Conservation (phyloP, 2,329 filamentous ascomycete species). For the Thelonectria blattea region DNA sequence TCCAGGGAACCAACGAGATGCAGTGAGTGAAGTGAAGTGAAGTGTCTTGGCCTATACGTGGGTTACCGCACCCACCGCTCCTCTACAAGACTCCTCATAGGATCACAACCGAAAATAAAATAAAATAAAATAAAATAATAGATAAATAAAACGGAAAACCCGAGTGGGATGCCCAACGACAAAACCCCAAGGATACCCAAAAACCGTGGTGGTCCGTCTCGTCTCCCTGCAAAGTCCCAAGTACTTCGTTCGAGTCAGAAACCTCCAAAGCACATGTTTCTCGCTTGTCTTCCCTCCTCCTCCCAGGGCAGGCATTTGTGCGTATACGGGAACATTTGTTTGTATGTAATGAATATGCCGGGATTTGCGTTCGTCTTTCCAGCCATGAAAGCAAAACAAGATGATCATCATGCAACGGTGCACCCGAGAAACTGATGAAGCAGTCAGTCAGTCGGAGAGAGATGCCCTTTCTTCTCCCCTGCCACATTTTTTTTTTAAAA, state of each 20-base stretch:
- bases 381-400: background rate
- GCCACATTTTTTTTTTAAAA: constrained; percentile 16
- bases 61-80: no score
- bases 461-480: constrained; percentile 11
- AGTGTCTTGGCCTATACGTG: no score
- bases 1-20: constrained; percentile 24
- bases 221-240: no score
- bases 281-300: background rate
- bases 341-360: constrained; percentile 18
- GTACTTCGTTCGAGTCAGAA: background rate
- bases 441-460: no score
- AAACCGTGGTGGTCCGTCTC: background rate
- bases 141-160: no score
- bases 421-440: constrained; percentile 24
- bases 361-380: background rate
- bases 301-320: background rate
- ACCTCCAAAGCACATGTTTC: background rate
- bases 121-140: background rate
- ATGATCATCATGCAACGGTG: constrained; percentile 21
- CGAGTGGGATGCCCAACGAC: no score
- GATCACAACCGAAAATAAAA: background rate
- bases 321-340: background rate
- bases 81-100: constrained; percentile 5
- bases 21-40: constrained; percentile 11
- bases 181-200: no score